Evolutionary conservation across 2,329 filamentous ascomycete species (phyloP), one percentile per base, ranked within the genome.

Genomic region (Penicillium sp.): DNA sequence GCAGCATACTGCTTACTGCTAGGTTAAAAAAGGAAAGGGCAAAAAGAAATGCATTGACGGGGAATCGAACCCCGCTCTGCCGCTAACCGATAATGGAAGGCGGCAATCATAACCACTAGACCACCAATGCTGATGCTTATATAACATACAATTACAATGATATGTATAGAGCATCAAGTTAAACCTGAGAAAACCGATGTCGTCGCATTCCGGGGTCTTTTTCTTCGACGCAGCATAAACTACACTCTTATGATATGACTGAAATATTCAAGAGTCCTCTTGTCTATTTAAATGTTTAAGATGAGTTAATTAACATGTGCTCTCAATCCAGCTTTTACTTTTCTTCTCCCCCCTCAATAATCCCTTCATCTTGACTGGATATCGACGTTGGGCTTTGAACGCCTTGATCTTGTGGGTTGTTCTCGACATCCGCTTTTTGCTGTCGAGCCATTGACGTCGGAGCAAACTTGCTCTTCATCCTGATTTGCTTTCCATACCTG

Each of bases 401-500:
- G 19, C 39, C 39, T 23, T 19, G 35, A 11, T 31, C 23, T 37
- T 51, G 53, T 5, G 29, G 29, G 21, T 33, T 42, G 10, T 29
- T 48, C 33, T 50, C 48, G 16, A 26, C 33, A 42, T 50, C 48
- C 23, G 39, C 25, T 29, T n/a, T 27, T 42, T 3, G 29, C 21
- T 37, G 21, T 39, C 31, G 26, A 31, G 26, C 23, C 14, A 10
- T 23, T 6, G 33, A 25, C 6, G 61, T 59, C 4, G 61, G 64
- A 19, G 64, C 77, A 67, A 81, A 81, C 47, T 76, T 78, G 14
- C 75, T 78, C 66, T 68, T 77, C 62, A 70, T 74, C 59, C 80
- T 68, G 47, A 82, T 67, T 39, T 63, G 67, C 46, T 72, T 60
- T 14, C 78, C 76, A 60, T 75, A 78, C 44, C 68, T 71, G 72